phyloP scores from a whole-genome alignment of 2,329 filamentous ascomycete genomes.

The Fusarium sp. region DNA sequence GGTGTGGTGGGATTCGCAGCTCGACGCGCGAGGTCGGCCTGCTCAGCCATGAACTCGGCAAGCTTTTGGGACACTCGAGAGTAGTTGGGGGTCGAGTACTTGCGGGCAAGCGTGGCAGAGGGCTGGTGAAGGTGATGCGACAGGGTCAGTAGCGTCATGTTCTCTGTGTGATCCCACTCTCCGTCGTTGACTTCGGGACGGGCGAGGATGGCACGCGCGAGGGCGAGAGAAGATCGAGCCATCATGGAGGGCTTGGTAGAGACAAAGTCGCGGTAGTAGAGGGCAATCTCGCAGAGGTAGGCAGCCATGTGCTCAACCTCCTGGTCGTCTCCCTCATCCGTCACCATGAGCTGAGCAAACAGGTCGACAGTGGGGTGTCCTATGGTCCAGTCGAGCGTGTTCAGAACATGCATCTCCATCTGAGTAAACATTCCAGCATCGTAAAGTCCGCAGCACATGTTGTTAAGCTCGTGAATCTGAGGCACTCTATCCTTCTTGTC shows the following conservation, averaged over 20 bases:
- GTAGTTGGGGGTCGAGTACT: slow-evolving; percentile 66
- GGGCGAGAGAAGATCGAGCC: slow-evolving; percentile 85
- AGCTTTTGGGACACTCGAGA: slow-evolving; percentile 66
- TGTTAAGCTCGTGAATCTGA: slow-evolving; percentile 95
- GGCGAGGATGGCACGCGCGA: slow-evolving; percentile 86
- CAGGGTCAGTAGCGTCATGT: slow-evolving; percentile 70
- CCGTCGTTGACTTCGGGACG: slow-evolving; percentile 79
- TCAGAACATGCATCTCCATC: slow-evolving; percentile 99
- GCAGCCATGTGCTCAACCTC: slow-evolving; percentile 95
- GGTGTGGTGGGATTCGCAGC: slow-evolving; percentile 67
- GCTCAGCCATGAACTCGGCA: slow-evolving; percentile 68
- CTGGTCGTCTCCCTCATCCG: slow-evolving; percentile 80
- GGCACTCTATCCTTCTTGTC: slow-evolving; percentile 99
- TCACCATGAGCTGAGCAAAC: slow-evolving; percentile 88
- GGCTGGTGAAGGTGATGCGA: slow-evolving; percentile 70
- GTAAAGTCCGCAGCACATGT: slow-evolving; percentile 98
- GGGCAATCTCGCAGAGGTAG: slow-evolving; percentile 93
- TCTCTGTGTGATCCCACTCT: slow-evolving; percentile 81
- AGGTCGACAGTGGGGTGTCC: slow-evolving; percentile 96
- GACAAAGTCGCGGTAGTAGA: slow-evolving; percentile 98
- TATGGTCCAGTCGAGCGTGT: slow-evolving; percentile 95
- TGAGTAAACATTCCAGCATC: slow-evolving; percentile 99
- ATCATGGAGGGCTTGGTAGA: slow-evolving; percentile 91
- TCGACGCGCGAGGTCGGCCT: slow-evolving; percentile 65
- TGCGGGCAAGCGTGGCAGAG: slow-evolving; percentile 67